phyloP scores from a whole-genome alignment of 2,329 filamentous ascomycete species.

The Pleurostoma richardsiae region DNA sequence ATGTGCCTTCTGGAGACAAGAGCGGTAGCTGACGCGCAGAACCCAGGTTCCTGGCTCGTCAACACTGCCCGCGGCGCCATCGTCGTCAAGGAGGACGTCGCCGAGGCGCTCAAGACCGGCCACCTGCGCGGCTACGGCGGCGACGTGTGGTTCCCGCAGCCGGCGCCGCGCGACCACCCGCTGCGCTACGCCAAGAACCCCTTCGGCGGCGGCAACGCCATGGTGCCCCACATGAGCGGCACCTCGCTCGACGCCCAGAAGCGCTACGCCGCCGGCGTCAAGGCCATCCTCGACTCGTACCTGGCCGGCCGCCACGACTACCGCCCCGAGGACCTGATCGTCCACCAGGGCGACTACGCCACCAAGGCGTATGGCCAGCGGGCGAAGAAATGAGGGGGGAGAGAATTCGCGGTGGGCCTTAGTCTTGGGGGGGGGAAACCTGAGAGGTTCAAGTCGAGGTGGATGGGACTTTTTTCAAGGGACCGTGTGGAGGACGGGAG shows the following conservation, averaged over 20 bases:
- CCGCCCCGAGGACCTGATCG: slow-evolving; percentile 83
- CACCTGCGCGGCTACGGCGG: slow-evolving; percentile 87
- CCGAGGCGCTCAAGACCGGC: slow-evolving; percentile 83
- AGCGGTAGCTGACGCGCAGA: too few species aligned
- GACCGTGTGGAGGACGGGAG: too few species aligned
- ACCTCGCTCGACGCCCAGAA: slow-evolving; percentile 98
- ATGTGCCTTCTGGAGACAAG: not conserved
- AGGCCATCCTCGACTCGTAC: slow-evolving; percentile 89
- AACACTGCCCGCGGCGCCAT: slow-evolving; percentile 99
- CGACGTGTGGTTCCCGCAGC: slow-evolving; percentile 97
- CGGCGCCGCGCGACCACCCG: slow-evolving; percentile 86
- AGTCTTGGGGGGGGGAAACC: too few species aligned
- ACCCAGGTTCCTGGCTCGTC: slow-evolving; percentile 83
- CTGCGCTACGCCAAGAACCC: slow-evolving; percentile 91
- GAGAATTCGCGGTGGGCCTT: too few species aligned
- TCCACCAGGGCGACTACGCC: slow-evolving; percentile 84
- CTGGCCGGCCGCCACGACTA: slow-evolving; percentile 86
- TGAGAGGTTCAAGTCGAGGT: too few species aligned
- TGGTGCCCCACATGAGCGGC: slow-evolving; percentile 98
- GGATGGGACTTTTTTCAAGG: too few species aligned
- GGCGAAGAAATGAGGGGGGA: slow-evolving; percentile 31
- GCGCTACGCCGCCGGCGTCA: slow-evolving; percentile 81
- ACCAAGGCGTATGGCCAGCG: slow-evolving; percentile 90
- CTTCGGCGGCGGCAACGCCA: slow-evolving; percentile 96
- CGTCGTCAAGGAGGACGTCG: slow-evolving; percentile 98